Percentiles rank a stretch among this genome's conserved stretches.
phyloP scores from a whole-genome alignment of 2,329 filamentous ascomycete genomes.

The Fusarium secorum region DNA sequence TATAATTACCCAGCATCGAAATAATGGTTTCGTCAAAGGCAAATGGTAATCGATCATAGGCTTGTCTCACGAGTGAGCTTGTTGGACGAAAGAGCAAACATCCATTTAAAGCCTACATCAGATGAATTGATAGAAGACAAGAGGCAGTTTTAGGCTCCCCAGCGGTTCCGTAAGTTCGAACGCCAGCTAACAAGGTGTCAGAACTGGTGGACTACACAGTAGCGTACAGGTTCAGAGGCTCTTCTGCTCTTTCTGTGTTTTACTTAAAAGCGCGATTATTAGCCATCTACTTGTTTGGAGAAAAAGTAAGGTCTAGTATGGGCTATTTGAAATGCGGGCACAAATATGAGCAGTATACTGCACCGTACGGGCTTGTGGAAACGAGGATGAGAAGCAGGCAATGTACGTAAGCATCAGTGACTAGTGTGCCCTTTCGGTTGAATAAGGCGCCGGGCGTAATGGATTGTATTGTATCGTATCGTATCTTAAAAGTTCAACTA shows the following conservation, averaged over 20 bases:
- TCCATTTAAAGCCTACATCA: not conserved
- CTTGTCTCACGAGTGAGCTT: not conserved
- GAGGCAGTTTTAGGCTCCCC: not conserved
- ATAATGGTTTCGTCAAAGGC: not conserved
- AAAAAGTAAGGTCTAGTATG: not conserved
- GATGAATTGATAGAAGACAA: not conserved
- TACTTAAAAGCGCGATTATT: not conserved
- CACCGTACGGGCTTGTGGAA: not conserved
- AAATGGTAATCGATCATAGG: not conserved
- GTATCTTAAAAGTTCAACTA: not conserved
- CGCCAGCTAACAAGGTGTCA: not conserved
- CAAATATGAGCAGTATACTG: not conserved
- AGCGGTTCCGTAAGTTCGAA: not conserved
- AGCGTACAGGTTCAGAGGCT: not conserved
- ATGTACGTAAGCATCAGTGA: not conserved
- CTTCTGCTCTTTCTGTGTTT: not conserved
- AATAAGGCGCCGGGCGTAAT: not conserved
- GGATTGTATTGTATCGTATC: not conserved
- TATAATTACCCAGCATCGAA: not conserved
- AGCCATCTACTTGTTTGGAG: not conserved
- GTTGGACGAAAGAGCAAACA: not conserved
- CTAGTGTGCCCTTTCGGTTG: not conserved
- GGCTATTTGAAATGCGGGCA: not conserved
- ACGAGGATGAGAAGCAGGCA: not conserved
- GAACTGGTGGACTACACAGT: not conserved